Percentiles rank a stretch among this genome's conserved stretches.
These are phyloP conservation scores for Inonotus hispidus DNA, from an alignment of 1,284 basidiomycete species.

Conservation along the genomic window DNA sequence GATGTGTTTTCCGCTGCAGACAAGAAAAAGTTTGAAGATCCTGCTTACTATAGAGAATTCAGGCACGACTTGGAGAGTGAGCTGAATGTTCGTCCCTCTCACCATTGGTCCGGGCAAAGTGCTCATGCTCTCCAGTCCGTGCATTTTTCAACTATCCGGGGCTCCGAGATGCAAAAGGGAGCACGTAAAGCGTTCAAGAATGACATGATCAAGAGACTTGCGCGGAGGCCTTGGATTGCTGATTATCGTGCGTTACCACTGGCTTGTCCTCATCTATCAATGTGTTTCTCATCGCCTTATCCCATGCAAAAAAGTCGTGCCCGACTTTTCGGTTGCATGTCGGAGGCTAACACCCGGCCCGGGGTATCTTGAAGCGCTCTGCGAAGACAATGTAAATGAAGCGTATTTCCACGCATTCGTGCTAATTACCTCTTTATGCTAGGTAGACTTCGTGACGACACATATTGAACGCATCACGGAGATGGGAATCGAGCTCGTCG, in stretches of 20 bases:
- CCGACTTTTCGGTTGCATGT: slow-evolving; percentile 52
- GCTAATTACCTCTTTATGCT: not conserved
- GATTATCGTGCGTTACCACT: slow-evolving; percentile 39
- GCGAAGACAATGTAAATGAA: slow-evolving; percentile 46
- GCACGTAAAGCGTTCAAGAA: slow-evolving; percentile 38
- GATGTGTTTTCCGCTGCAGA: slow-evolving; percentile 51
- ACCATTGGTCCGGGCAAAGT: not conserved
- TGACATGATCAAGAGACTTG: slow-evolving; percentile 46
- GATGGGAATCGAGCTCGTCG: slow-evolving; percentile 48
- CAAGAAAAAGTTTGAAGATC: slow-evolving; percentile 43
- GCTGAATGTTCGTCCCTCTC: slow-evolving; percentile 40
- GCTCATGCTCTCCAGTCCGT: slow-evolving; percentile 32
- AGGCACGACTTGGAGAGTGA: slow-evolving; percentile 45
- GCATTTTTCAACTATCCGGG: slow-evolving; percentile 40
- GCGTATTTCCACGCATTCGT: not conserved
- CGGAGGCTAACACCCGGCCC: slow-evolving; percentile 59
- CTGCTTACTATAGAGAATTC: slow-evolving; percentile 45
- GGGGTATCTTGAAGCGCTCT: slow-evolving; percentile 59
- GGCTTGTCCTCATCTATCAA: not conserved
- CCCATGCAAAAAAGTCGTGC: slow-evolving; percentile 39
- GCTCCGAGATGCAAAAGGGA: slow-evolving; percentile 36
- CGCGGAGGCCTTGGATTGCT: slow-evolving; percentile 53
- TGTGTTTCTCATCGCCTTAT: not conserved
- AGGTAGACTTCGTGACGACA: slow-evolving; percentile 52
- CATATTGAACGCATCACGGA: slow-evolving; percentile 46